Evolutionary conservation across 139 green algal genomes (phyloP), one percentile per base, ranked within the genome.

Genomic region (Chlamydomonas sp.): DNA sequence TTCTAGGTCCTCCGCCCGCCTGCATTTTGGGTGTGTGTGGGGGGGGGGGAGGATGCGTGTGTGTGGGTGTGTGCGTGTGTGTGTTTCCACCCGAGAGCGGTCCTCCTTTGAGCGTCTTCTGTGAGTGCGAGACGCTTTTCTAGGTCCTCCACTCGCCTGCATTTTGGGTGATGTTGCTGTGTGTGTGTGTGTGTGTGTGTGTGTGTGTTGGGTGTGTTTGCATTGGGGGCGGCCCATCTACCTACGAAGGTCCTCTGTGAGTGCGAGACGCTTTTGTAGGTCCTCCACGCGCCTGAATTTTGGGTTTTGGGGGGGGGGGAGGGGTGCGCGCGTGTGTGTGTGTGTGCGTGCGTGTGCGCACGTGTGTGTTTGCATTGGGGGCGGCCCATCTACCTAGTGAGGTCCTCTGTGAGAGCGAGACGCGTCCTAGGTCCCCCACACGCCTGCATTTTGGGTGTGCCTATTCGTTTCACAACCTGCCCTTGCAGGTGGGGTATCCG

Each of bases 401-500:
- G 54, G 24, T 64, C 24, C 54, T 64, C 54, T 20, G 30, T 22
- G 6, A 64, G 54, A 22, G 8, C 34, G 8, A 64, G 34, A 22
- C 54, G 30, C 24, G 8, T 36, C 16, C 26, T 26, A 64, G 8
- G 8, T 64, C 54, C 8, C 26, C 54, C 16, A 64, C 6, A 6
- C 16, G 54, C 26, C 54, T 64, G 54, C 54, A 64, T 10, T 22
- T n/a, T n/a, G n/a, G n/a, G n/a, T n/a, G n/a, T n/a, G n/a, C n/a
- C n/a, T n/a, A n/a, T n/a, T n/a, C n/a, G n/a, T n/a, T n/a, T n/a
- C n/a, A n/a, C n/a, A n/a, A n/a, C n/a, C n/a, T n/a, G n/a, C n/a
- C n/a, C n/a, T n/a, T n/a, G n/a, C n/a, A n/a, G n/a, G n/a, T n/a
- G n/a, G n/a, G n/a, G n/a, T n/a, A n/a, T n/a, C n/a, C n/a, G n/a